Evolutionary conservation across 2,329 filamentous ascomycete species (phyloP), one percentile per base, ranked within the genome.

Genomic region (Microthyrium microscopicum): DNA sequence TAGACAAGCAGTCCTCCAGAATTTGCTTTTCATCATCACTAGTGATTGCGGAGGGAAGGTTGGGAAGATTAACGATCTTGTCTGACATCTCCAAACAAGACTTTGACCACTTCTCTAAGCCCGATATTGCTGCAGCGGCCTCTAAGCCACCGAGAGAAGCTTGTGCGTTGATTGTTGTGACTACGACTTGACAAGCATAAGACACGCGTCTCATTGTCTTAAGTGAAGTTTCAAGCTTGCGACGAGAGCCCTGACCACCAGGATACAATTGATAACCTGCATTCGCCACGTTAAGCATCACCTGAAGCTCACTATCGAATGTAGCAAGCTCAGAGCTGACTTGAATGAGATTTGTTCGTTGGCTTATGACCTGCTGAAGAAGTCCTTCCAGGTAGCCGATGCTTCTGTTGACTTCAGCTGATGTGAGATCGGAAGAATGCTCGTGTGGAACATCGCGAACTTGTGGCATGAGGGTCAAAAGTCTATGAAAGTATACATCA

Each of bases 381-480:
- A 94, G 65, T 18, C 85, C 83, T 51, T 98, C 89, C n/a, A 94
- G 60, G 42, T 81, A 81, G 0, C 83, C 83, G 31, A 80, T 68
- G 49, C 83, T 85, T 47, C 85, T 70, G 26, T 69, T 66, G 5
- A 89, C 68, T 44, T 94, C 83, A 6, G 81, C 76, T 26, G 73
- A 67, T 28, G 78, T 92, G 25, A 98, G 58, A 42, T 98, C 91
- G 24, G 81, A 76, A 1, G 80, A 83, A 53, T 92, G 83, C 32
- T 82, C 75, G 41, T 73, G 66, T 7, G 71, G 61, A 20, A 75
- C 66, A 26, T 68, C 61, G 45, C 87, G 70, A 31, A 78, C 69
- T 42, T 68, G 66, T 12, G 76, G 69, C 42, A 79, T 70, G 9
- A 84, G 53, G 47, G 87, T 80, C 19, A 94, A 58, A 20, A 82